Conservation (phyloP, 805 yeast genomes). For the Cyberlindnera amylophila region DNA sequence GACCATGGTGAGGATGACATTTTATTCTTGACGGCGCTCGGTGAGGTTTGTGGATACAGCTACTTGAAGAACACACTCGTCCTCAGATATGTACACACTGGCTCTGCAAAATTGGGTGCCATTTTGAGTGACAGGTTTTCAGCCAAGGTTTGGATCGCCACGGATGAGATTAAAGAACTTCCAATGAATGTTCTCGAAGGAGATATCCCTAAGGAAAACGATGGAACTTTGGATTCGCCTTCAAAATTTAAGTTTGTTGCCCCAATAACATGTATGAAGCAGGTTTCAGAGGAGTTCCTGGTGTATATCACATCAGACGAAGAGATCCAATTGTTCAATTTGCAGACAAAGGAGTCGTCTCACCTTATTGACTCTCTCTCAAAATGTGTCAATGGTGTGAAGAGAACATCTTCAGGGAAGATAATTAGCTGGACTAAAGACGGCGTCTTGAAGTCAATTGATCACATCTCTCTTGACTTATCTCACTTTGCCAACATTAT, state of each 20-base stretch:
- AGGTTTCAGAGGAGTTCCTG: slow-evolving; percentile 25
- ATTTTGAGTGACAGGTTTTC: slow-evolving; percentile 17
- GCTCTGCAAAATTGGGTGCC: slow-evolving; percentile 16
- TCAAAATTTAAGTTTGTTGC: slow-evolving; percentile 23
- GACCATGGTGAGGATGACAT: slow-evolving; percentile 19
- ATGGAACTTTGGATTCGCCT: slow-evolving; percentile 33
- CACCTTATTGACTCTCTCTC: slow-evolving; percentile 36
- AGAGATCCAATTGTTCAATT: slow-evolving; percentile 33
- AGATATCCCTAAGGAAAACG: slow-evolving; percentile 24
- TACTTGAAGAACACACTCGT: slow-evolving; percentile 14
- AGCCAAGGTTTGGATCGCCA: slow-evolving; percentile 31
- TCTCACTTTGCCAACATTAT: slow-evolving; percentile 10
- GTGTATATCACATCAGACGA: slow-evolving; percentile 35
- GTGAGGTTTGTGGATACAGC: slow-evolving; percentile 24
- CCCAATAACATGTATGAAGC: slow-evolving; percentile 22
- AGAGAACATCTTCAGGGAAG: slow-evolving; percentile 31
- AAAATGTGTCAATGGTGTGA: slow-evolving; percentile 38
- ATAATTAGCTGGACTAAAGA: slow-evolving; percentile 39
- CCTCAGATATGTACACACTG: slow-evolving; percentile 14
- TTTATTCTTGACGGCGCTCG: slow-evolving; percentile 24
- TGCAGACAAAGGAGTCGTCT: slow-evolving; percentile 9
- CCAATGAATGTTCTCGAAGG: slow-evolving; percentile 26
- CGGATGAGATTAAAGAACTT: slow-evolving; percentile 12
- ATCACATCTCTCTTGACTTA: slow-evolving; percentile 17
- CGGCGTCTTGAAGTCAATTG: slow-evolving; percentile 36